Evolutionary conservation across 164 flowering plant species (phyloP).

Genomic region (Umbellularia californica): DNA sequence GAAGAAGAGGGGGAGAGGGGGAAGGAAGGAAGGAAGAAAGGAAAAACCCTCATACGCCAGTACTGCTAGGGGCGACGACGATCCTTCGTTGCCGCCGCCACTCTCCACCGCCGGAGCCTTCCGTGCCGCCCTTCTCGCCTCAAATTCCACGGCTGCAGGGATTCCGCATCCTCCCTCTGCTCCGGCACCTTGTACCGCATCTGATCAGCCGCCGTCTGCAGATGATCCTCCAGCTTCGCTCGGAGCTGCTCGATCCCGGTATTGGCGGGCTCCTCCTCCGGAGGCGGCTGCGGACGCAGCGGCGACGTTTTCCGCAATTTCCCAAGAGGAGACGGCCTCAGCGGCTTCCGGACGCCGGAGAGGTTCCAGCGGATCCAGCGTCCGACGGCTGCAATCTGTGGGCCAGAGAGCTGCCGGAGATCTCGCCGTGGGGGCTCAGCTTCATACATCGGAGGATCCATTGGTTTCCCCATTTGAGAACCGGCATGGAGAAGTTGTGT

Average conservation of each 20-base stretch:
- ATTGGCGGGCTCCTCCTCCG: too few species aligned
- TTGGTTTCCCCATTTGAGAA: constrained; percentile 63
- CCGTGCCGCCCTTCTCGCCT: constrained; percentile 55
- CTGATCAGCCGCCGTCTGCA: constrained; percentile 45
- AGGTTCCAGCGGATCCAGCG: constrained; percentile 6
- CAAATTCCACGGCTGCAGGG: constrained; percentile 61
- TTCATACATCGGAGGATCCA: constrained; percentile 50
- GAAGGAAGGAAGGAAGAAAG: too few species aligned
- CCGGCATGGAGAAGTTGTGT: constrained; percentile 63
- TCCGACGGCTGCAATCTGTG: constrained; percentile 23
- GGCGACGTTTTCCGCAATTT: constrained; percentile 1
- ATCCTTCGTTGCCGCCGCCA: too few species aligned
- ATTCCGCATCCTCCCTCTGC: constrained; percentile 7
- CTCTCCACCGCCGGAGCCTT: constrained; percentile 33
- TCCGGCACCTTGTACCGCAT: constrained; percentile 38
- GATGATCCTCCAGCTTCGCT: constrained; percentile 55
- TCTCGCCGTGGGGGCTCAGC: constrained; percentile 17
- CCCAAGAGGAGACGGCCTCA: constrained; percentile 5
- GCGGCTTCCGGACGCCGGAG: constrained; percentile 2
- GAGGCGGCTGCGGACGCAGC: too few species aligned
- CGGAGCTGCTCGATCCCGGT: too few species aligned
- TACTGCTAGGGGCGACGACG: neutral
- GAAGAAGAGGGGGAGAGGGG: too few species aligned
- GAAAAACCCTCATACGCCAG: constrained; percentile 6
- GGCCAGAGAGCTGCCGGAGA: neutral